Base-by-base conservation (phyloP, 257 asterid genomes). In the Ballota nigra region DNA sequence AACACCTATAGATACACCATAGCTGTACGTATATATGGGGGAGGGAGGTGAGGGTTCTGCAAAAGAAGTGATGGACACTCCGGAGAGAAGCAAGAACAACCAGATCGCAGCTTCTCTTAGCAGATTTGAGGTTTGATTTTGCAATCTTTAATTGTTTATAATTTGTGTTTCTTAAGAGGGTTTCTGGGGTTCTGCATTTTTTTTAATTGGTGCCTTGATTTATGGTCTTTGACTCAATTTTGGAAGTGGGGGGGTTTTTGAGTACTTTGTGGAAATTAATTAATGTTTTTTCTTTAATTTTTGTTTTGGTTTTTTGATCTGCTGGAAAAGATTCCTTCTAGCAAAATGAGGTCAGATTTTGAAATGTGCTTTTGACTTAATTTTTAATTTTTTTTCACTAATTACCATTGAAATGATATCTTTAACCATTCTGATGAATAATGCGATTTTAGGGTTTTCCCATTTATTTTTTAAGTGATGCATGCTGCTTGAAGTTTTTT, bases 21-120 rank as follows among this genome's bases (percentile, higher is more conserved):
- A 41, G 1, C 43, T 40, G 24, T 11, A 55, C 16, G 51, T 43
- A 43, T 43, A 55, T 20, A 51, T 76, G 85, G 86, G 68, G 75
- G 79, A 58, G 69, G 51, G 75, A 22, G 72, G 65, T 68, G 82
- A 71, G 74, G n/a, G 23, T 34, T 68, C 66, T 62, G 80, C 16
- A 10, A 73, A 58, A 49, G 85, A 83, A 74, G 87, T 86, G 75
- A 89, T 91, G 97, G 98, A 88, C 58, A 94, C 98, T 51, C 98
- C 98, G 1, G 91, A 88, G 62, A 86, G 91, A 82, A 84, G 84
- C 84, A 88, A 83, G 83, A 82, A 18, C 71, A 64, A 23, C 78
- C 97, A 94, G 93, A 91, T 91, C 88, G 82, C 85, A 4, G 64
- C 87, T 0, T 84, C 96, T 36, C 20, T 81, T 10, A 66, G 80